These are phyloP conservation scores for Xanthoceras sorbifolium DNA, from an alignment of 345 rosid species.

Conservation along the genomic window DNA sequence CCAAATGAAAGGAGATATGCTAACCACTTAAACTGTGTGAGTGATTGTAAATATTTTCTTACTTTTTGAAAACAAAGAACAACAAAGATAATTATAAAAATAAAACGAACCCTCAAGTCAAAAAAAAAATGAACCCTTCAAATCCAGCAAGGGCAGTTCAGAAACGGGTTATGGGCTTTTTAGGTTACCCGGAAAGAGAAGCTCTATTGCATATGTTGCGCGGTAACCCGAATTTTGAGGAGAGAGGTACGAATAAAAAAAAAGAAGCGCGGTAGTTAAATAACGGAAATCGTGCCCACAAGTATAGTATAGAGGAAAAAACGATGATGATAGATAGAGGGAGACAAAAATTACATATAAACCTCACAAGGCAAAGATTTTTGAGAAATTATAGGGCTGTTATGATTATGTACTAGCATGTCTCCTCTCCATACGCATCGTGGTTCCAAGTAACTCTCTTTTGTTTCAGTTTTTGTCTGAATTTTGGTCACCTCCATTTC, in stretches of 20 bases:
- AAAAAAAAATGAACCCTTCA: too few species aligned
- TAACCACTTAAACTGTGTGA: too few species aligned
- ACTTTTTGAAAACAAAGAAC: too few species aligned
- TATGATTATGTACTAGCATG: background rate
- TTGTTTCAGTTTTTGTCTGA: background rate
- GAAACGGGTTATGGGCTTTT: slow-evolving; percentile 3
- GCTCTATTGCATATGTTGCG: slow-evolving; percentile 31
- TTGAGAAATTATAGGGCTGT: slow-evolving; percentile 13
- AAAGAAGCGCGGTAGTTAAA: slow-evolving; percentile 23
- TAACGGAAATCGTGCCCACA: slow-evolving; percentile 32
- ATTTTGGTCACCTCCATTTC: background rate
- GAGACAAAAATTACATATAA: background rate
- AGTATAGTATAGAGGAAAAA: slow-evolving; percentile 11
- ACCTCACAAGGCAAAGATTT: background rate
- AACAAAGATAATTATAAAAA: too few species aligned
- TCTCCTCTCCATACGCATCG: slow-evolving; percentile 2
- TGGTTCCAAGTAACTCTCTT: background rate
- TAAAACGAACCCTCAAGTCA: too few species aligned
- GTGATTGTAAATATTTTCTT: too few species aligned
- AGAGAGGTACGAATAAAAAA: background rate
- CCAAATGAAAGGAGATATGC: too few species aligned
- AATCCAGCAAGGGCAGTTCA: too few species aligned
- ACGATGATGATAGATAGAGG: background rate
- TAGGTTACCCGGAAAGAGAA: background rate
- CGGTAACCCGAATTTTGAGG: slow-evolving; percentile 65